A percentile compares a stretch with the other conserved stretches of the same genome.
These are phyloP conservation scores for Mycosphaerella sp. DNA, from an alignment of 2,329 filamentous ascomycete genomes.

Conservation along the genomic window DNA sequence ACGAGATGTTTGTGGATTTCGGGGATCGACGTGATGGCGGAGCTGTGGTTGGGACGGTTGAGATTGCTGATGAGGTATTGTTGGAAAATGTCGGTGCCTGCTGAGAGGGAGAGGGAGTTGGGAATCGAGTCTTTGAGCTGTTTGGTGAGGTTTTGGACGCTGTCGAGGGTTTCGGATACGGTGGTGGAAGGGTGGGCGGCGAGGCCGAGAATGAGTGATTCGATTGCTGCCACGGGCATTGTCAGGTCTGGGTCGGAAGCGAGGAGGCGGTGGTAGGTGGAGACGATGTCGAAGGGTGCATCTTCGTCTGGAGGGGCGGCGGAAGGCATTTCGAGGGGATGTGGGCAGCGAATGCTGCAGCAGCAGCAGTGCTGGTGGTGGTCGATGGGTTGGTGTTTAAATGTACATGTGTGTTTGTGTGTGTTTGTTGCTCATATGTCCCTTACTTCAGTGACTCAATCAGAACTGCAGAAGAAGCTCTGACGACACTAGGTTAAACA, in stretches of 20 bases:
- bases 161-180: constrained; percentile 86
- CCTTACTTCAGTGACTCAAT: no score
- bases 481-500: no score
- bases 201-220: constrained; percentile 81
- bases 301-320: neutral
- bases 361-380: neutral
- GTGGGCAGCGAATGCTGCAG: constrained; percentile 9
- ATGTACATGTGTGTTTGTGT: no score
- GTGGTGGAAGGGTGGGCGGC: constrained; percentile 73
- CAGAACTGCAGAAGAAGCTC: no score
- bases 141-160: constrained; percentile 69
- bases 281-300: constrained; percentile 48
- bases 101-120: constrained; percentile 86
- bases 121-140: constrained; percentile 70
- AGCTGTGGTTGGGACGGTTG: constrained; percentile 42
- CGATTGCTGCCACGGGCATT: constrained; percentile 92
- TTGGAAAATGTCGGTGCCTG: constrained; percentile 92
- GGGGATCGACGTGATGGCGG: constrained; percentile 47
- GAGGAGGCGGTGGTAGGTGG: constrained; percentile 59
- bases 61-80: constrained; percentile 78
- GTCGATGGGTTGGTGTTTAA: no score
- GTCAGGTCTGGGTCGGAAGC: constrained; percentile 73
- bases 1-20: constrained; percentile 76
- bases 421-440: no score
- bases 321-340: neutral